Evolutionary conservation across 1,284 basidiomycete species (phyloP).

Genomic region (Schizophyllum amplum): DNA sequence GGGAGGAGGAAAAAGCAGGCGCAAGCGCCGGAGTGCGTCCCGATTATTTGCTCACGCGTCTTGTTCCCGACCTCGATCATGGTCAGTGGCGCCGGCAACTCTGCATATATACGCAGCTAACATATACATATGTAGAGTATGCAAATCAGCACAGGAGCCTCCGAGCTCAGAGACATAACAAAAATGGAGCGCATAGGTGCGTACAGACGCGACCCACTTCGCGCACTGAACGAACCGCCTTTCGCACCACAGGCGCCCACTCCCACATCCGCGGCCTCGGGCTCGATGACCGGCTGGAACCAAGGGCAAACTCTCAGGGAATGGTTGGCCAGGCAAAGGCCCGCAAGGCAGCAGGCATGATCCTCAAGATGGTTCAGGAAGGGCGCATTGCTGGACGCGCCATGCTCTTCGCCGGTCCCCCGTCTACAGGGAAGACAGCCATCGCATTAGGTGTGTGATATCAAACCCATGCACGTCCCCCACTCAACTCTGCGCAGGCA

Average conservation of each 20-base stretch:
- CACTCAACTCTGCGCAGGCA: conserved; percentile 44
- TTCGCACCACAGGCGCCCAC: conserved; percentile 67
- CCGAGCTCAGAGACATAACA: conserved; percentile 81
- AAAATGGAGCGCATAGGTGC: conserved; percentile 94
- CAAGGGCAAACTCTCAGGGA: conserved; percentile 82
- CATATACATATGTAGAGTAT: conserved; percentile 35
- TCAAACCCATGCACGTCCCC: neutral
- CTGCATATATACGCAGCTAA: neutral
- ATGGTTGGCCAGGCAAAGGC: conserved; percentile 97
- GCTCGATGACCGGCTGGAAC: conserved; percentile 87
- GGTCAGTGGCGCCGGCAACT: conserved; percentile 4
- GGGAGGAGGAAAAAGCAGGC: too few relatives aligned
- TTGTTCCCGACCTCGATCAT: conserved; percentile 7
- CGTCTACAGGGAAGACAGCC: conserved; percentile 95
- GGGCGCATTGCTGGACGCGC: conserved; percentile 91
- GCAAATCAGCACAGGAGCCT: conserved; percentile 65
- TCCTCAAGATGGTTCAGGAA: conserved; percentile 97
- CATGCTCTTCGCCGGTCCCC: conserved; percentile 94
- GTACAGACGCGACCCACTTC: conserved; percentile 12
- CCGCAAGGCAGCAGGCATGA: conserved; percentile 93
- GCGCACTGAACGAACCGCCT: conserved; percentile 1
- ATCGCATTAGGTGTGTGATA: conserved; percentile 79
- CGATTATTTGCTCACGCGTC: neutral
- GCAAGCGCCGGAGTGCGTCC: too few relatives aligned
- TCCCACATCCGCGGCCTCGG: conserved; percentile 96